Evolutionary conservation across 345 rosid species (phyloP), one percentile per base, ranked within the genome.

Genomic region (Corchorus olitorius): DNA sequence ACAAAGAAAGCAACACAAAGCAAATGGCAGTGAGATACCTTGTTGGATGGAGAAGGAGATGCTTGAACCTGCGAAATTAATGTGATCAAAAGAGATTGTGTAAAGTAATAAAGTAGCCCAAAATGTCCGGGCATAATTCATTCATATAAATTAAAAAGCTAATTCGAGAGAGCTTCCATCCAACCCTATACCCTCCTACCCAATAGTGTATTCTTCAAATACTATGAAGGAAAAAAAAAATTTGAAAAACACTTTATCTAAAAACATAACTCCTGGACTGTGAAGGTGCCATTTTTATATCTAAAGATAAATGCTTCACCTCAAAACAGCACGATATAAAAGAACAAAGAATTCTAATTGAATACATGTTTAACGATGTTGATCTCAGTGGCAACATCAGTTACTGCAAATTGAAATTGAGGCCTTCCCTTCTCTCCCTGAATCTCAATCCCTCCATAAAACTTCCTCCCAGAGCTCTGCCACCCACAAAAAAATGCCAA

Each of bases 341-440:
- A 63, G 46, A 70, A 64, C 2, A 60, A 27, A 58, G 3, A 64
- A 54, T 19, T 62, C n/a, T 19, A 52, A 54, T 60, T 2, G 33
- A 71, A 45, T 76, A 95, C 99, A 96, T 86, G 87, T 74, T 84
- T 89, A 73, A 85, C 86, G 48, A 97, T 79, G 87, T 87, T 85
- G 77, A 93, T 82, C 4, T 87, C 97, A 13, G 94, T 89, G 8
- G 98, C 96, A 15, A 93, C 98, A 85, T 88, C 90, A 78, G 86
- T 75, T 72, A 88, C 91, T 0, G n/a, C n/a, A n/a, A n/a, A n/a
- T n/a, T n/a, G n/a, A n/a, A n/a, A n/a, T n/a, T n/a, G n/a, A n/a
- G n/a, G 90, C 87, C 85, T 88, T 78, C 85, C 86, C 66, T 81
- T 90, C 86, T 83, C 88, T 62, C 82, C 76, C 66, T 76, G 87